phyloP scores from a whole-genome alignment of 805 yeast genomes.

The Saturnispora bothae region DNA sequence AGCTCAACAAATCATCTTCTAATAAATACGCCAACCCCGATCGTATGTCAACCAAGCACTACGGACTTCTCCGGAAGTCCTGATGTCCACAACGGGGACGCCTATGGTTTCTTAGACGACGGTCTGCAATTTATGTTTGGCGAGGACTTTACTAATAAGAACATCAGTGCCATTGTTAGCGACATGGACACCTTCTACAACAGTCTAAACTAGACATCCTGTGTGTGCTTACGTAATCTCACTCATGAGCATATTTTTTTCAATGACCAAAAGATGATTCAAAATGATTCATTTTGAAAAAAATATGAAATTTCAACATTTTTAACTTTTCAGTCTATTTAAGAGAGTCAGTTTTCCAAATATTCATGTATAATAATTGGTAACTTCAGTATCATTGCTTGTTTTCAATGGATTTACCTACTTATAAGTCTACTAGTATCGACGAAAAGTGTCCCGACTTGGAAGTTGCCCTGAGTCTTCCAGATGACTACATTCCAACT shows the following conservation, averaged over 20 bases:
- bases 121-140: conserved; percentile 13
- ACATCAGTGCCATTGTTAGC: conserved; percentile 1
- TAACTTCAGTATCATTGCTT: too few species aligned
- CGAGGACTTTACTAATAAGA: conserved; percentile 1
- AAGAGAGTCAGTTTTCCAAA: background rate
- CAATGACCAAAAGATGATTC: background rate
- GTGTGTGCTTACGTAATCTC: background rate
- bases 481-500: conserved; percentile 13
- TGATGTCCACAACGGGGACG: background rate
- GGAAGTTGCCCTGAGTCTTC: too few species aligned
- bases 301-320: background rate
- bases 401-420: too few species aligned
- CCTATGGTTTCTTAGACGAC: conserved; percentile 9
- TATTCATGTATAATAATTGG: too few species aligned
- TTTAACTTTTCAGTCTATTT: too few species aligned
- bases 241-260: too few species aligned
- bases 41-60: background rate
- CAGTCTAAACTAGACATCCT: background rate
- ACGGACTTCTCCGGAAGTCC: background rate
- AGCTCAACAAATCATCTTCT: background rate
- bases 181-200: conserved; percentile 4
- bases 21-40: background rate
- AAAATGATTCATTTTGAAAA: background rate
- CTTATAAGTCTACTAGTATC: too few species aligned
- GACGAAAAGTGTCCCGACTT: too few species aligned